Conservation (phyloP, 306 rosid genomes). For the Myrica gale region DNA sequence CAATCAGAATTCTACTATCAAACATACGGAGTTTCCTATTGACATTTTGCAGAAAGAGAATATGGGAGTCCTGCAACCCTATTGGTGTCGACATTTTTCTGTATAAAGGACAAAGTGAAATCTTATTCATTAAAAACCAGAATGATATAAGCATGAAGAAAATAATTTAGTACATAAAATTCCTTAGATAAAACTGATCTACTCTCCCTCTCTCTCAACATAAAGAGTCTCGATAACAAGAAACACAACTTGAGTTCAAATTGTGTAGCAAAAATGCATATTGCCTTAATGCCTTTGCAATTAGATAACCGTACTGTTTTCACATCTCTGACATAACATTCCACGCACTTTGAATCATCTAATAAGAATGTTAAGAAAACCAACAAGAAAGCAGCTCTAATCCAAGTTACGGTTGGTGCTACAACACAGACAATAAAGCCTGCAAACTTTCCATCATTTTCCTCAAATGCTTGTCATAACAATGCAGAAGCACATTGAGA, state of each 20-base stretch:
- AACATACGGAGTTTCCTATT: not conserved
- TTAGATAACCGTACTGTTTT: not conserved
- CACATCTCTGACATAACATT: not conserved
- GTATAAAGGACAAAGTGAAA: not conserved
- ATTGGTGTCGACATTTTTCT: not conserved
- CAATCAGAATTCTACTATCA: not conserved
- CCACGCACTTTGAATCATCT: not conserved
- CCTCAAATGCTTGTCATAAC: not conserved
- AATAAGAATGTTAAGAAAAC: not conserved
- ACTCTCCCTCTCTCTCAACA: not conserved
- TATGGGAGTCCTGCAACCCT: not conserved
- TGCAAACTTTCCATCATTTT: not conserved
- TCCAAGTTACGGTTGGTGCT: not conserved
- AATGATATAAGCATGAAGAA: not conserved
- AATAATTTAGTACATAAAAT: not conserved
- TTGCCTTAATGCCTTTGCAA: not conserved
- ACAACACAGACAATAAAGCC: not conserved
- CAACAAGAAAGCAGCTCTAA: not conserved
- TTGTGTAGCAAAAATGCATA: not conserved
- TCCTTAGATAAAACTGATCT: not conserved
- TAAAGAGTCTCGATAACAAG: not conserved
- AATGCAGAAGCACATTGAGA: not conserved
- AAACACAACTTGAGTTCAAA: not conserved
- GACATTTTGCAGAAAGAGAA: not conserved
- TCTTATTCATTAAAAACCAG: not conserved